Evolutionary conservation across 2,329 filamentous ascomycete genomes (phyloP), one percentile per base, ranked within the genome.

Genomic region (Coniosporium tulheliwenetii): DNA sequence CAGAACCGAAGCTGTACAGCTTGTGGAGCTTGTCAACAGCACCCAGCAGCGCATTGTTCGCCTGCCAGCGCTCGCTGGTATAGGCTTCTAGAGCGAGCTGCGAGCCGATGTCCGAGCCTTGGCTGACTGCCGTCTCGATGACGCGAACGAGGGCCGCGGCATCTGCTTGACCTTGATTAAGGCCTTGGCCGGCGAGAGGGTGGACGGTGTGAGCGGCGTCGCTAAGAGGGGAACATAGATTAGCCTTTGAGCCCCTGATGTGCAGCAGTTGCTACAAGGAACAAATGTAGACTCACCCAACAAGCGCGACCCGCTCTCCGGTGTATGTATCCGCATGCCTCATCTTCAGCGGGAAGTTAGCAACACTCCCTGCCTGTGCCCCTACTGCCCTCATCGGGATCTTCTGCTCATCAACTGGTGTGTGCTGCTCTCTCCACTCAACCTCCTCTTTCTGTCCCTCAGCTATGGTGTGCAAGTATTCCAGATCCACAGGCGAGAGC

Each of bases 121-220:
- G 83, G 36, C 70, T 65, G 13, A 93, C 79, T 3, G 85, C 82
- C 48, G 79, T 79, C 44, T 78, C 76, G 39, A 98, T 81, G 1
- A 78, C 78, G 46, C 70, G 71, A 5, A 79, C 77, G 0, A 98
- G 73, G 40, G 81, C 81, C 51, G 85, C 79, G 1, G 91, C 82
- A 56, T 98, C 91, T 13, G 77, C 86, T 47, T 96, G 80, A 1
- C 91, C 91, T 52, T 93, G 82, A 55, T 98, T 98, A 10, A 98
- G 69, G 1, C 91, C 91, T 60, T 96, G 91, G 1, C 91, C 91
- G 1, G 85, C 91, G 3, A 98, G 77, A 0, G 91, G 91, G 58
- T 98, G 91, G 48, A 94, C 79, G 1, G 87, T 93, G 58, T 98
- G 91, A 7, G 91, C 91, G 1, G 91, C 91, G 49, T 98, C 91